Base-by-base conservation (phyloP, 1,284 basidiomycete species). In the Marasmius oreades region DNA sequence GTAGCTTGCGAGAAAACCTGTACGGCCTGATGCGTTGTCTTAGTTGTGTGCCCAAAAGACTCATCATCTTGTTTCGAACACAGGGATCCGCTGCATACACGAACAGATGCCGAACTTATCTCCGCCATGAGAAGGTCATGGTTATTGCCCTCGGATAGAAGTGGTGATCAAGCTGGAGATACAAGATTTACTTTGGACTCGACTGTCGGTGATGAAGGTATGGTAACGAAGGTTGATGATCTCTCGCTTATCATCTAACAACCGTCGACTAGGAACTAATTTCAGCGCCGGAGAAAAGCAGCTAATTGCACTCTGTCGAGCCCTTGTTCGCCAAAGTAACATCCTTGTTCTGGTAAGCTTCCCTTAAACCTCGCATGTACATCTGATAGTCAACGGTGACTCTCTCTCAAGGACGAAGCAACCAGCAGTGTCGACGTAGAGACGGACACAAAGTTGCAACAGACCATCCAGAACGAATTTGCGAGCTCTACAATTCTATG, bases 351-450 rank as follows among this genome's bases (percentile, higher is more conserved):
- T 91, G 65, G 85, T 80, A 67, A 71, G 75, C 72, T 14, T 8
- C 39, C 14, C n/a, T 33, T 5, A n/a, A 20, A 37, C 3, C 23
- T 36, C 39, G 36, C 14, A 39, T 28, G 24, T 60, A 37, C 6
- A 33, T 42, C 55, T 11, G 26, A 43, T 47, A 2, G 42, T 50
- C 5, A 43, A 24, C 20, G 18, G 14, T 10, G 28, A 31, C 10
- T 63, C 63, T 24, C 50, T 56, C 28, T 50, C 16, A 60, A 82
- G 77, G 86, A 87, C 62, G 88, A 92, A 67, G 90, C 90, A 0
- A 93, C 91, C 0, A 90, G 89, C 18, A 89, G 80, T 47, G 88
- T 93, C 20, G 92, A 95, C 62, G 82, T 88, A 31, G 90, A 91
- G 65, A 92, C 87, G 24, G 90, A 93, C 67, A 79, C 86, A 2